These are phyloP conservation scores for Panicum miliaceum DNA, from an alignment of 176 grass and related monocot species.

Conservation along the genomic window DNA sequence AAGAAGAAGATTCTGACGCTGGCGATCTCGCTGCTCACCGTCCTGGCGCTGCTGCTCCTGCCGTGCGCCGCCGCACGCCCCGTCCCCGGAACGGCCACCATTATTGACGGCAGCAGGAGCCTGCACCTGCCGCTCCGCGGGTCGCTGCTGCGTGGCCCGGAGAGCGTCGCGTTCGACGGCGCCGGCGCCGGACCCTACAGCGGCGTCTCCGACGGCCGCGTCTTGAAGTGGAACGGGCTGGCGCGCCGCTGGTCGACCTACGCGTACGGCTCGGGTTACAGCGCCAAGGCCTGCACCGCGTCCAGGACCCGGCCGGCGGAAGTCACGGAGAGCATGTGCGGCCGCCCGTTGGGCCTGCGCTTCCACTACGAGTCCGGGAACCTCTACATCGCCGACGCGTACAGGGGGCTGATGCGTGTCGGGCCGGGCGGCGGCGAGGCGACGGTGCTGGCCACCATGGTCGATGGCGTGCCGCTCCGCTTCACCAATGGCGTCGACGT, in stretches of 20 bases:
- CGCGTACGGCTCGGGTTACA: background rate
- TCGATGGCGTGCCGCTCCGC: background rate
- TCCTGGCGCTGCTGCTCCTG: background rate
- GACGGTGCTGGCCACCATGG: background rate
- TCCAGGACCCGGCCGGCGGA: background rate
- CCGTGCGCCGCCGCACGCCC: background rate
- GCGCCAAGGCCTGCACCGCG: background rate
- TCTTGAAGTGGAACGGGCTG: background rate
- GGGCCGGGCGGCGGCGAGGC: background rate
- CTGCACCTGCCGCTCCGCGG: background rate
- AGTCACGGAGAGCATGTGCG: background rate
- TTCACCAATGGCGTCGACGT: background rate
- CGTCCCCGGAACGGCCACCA: background rate
- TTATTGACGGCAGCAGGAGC: background rate
- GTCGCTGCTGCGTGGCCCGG: background rate
- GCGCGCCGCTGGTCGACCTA: background rate
- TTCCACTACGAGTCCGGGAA: slow-evolving; percentile 25
- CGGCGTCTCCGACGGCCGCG: background rate
- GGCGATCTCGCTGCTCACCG: background rate
- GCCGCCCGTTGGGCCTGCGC: background rate
- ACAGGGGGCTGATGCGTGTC: slow-evolving; percentile 26
- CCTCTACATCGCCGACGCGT: slow-evolving; percentile 45
- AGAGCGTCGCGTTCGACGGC: slow-evolving; percentile 7
- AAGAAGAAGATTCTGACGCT: background rate
- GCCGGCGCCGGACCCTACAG: background rate